Base-by-base conservation (phyloP, 1,139 yeast species). In the Suzukiozyma palmioleophila region DNA sequence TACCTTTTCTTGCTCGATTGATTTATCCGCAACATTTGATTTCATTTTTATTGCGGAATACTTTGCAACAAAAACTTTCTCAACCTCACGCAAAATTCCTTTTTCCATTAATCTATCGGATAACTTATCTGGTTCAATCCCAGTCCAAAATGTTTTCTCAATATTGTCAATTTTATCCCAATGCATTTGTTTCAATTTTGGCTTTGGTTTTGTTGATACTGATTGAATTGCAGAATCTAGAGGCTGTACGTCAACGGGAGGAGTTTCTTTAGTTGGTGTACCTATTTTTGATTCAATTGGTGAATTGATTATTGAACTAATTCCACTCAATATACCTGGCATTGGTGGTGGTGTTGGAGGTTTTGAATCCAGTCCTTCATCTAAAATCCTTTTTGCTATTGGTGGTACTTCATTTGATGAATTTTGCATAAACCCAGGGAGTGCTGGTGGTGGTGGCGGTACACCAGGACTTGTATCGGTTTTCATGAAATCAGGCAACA, bases 101-200 rank as follows among this genome's bases (percentile, higher is more conserved):
- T 76, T 71, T 43, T 79, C 76, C 38, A 77, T 68, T 36, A 89
- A 69, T 37, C 73, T 73, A 38, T 76, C 77, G 0, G 78, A 72
- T 22, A 81, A 60, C 3, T 69, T 60, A 8, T 60, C 57, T 43
- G 69, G 79, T 35, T 72, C 73, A 24, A 73, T 64, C 30, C 75
- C 77, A n/a, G 71, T 72, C 98, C 98, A 92, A 39, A 92, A 77
- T 0, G 97, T 90, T 33, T 81, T 75, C 33, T 81, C 77, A 34
- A 87, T 80, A 44, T 71, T 63, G 25, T 80, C 83, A 34, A 92
- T 69, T 54, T 79, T 85, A 49, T 90, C 96, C 97, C 97, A 92
- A 57, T 92, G 98, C 73, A 92, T 82, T 55, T 90, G 97, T 58
- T 90, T 92, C 51, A 92, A 69, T 47, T 81, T 83, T 13, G 76